These are phyloP conservation scores for Phaffomyces antillensis DNA, from an alignment of 805 yeast species.

Conservation along the genomic window DNA sequence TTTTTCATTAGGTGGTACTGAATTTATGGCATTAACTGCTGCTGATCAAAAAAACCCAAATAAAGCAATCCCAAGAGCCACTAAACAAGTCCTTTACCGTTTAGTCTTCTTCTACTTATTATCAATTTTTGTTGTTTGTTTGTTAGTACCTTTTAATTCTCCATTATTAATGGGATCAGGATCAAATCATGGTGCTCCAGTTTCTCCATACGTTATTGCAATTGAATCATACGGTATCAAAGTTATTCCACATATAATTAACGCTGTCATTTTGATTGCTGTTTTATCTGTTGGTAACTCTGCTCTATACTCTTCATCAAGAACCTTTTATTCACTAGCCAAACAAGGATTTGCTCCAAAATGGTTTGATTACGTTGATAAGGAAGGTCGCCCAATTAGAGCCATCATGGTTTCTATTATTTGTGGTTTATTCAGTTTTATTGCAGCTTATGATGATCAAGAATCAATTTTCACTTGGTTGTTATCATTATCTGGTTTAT, in stretches of 20 bases:
- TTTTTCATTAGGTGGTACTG: conserved; percentile 62
- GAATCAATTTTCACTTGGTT: conserved; percentile 58
- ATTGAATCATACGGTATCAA: conserved; percentile 40
- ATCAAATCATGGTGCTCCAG: conserved; percentile 41
- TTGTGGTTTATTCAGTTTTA: conserved; percentile 56
- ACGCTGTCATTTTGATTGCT: conserved; percentile 65
- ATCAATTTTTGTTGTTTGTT: conserved; percentile 46
- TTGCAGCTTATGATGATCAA: conserved; percentile 56
- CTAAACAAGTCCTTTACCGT: conserved; percentile 61
- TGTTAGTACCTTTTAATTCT: conserved; percentile 54
- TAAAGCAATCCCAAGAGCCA: conserved; percentile 55
- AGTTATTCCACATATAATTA: conserved; percentile 65
- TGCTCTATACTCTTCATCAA: conserved; percentile 64
- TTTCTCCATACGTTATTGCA: conserved; percentile 76
- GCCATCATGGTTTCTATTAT: conserved; percentile 45
- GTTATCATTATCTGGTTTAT: conserved; percentile 52
- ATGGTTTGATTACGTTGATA: conserved; percentile 44
- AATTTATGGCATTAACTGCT: conserved; percentile 57
- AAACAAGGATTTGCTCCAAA: conserved; percentile 65
- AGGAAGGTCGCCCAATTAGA: conserved; percentile 51
- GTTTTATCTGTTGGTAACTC: conserved; percentile 75
- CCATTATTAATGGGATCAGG: conserved; percentile 41
- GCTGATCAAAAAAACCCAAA: conserved; percentile 57
- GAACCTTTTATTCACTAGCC: conserved; percentile 62
- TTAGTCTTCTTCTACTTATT: conserved; percentile 50